Percentiles rank a stretch among this genome's conserved stretches.
These are phyloP conservation scores for Wilcoxina mikolae DNA, from an alignment of 495 filamentous ascomycete genomes.

Conservation along the genomic window DNA sequence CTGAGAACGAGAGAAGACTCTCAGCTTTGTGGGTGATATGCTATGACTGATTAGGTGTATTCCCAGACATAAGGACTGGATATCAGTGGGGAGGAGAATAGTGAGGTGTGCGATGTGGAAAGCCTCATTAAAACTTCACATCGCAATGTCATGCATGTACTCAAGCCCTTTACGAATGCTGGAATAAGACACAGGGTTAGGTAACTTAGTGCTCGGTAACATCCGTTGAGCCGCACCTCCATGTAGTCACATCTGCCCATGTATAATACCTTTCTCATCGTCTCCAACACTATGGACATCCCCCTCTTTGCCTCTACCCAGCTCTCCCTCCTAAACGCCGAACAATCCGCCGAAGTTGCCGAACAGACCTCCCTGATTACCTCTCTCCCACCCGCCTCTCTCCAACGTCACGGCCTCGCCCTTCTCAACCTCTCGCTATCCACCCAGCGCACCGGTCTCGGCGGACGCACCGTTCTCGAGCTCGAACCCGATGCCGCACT, in stretches of 20 bases:
- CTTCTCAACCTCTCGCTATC: slow-evolving; percentile 60
- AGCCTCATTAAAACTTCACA: too few relatives aligned
- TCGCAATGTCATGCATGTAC: too few relatives aligned
- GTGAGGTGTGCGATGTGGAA: too few relatives aligned
- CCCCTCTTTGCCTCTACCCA: slow-evolving; percentile 64
- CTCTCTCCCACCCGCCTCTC: slow-evolving; percentile 50
- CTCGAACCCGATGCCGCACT: slow-evolving; percentile 61
- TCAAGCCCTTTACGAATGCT: too few relatives aligned
- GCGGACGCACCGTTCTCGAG: slow-evolving; percentile 74
- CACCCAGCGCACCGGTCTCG: slow-evolving; percentile 80
- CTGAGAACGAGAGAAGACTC: too few relatives aligned
- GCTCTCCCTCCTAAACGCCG: slow-evolving; percentile 57
- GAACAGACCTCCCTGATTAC: slow-evolving; percentile 58
- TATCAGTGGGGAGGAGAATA: too few relatives aligned
- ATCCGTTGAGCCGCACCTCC: not conserved
- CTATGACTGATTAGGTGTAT: too few relatives aligned
- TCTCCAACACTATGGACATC: slow-evolving; percentile 42
- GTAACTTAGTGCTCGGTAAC: not conserved
- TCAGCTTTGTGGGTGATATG: too few relatives aligned
- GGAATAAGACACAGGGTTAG: too few relatives aligned
- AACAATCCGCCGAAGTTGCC: slow-evolving; percentile 64
- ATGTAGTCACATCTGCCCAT: not conserved
- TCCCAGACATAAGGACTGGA: too few relatives aligned
- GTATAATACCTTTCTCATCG: not conserved
- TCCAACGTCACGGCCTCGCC: slow-evolving; percentile 77